Evolutionary conservation across 148 eudicot species (phyloP), one percentile per base, ranked within the genome.

Genomic region (Silene uniflora): DNA sequence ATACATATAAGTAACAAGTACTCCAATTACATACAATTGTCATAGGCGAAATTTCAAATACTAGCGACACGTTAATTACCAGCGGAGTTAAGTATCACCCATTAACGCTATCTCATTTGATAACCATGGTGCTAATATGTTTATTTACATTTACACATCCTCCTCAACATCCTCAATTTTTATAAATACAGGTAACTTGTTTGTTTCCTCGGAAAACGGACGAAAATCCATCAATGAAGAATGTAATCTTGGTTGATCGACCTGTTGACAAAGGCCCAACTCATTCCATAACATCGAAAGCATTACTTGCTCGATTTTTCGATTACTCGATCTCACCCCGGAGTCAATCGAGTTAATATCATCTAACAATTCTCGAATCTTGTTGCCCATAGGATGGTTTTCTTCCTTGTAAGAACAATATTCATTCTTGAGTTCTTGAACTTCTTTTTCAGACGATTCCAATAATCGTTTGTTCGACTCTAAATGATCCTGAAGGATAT

Each of bases 241-340:
- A 2, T 52, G 56, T 24, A n/a, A 10, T 1, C 60, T 58, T 1
- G 66, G 22, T 75, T 65, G 19, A 63, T 52, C 56, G 14, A 54
- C 3, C 29, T 64, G 39, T 8, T 59, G 16, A 44, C 18, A 6
- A 24, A 42, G 52, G 6, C 42, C 60, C 21, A 32, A 16, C 52
- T 75, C 78, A 56, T 35, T 55, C 55, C 49, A 39, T 54, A 75
- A 32, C 56, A 22, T 68, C 16, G 66, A 67, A 22, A 67, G 39
- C 14, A 21, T 17, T 68, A 67, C 65, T 58, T 32, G 54, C 13
- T 71, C 73, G 0, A 67, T 64, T 23, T 76, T 69, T 5, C 12
- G 16, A 42, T 68, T 69, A 39, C 25, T 76, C 13, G 65, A 60
- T 29, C 19, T 68, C 56, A 76, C 59, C 46, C 69, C 73, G 32